Conservation (phyloP, 2,329 filamentous ascomycete species). For the Xylaria polymorpha region DNA sequence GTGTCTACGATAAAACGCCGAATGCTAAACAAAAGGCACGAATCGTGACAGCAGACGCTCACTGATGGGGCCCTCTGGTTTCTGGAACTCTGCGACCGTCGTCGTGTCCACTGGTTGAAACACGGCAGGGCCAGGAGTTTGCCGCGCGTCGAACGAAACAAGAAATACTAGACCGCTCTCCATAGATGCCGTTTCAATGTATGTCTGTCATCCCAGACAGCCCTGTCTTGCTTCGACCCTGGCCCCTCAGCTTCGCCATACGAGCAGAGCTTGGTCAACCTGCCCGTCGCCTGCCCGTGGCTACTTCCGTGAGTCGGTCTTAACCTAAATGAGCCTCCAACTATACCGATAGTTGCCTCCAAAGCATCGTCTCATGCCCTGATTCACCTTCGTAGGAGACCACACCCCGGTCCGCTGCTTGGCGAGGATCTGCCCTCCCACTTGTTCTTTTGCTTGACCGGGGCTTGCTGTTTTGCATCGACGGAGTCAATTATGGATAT, state of each 20-base stretch:
- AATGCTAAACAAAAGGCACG: background rate
- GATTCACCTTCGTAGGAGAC: slow-evolving; percentile 31
- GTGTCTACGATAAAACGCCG: background rate
- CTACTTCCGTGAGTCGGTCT: no score
- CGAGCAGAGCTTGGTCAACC: slow-evolving; percentile 10
- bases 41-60: slow-evolving; percentile 18
- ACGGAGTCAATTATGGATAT: slow-evolving; percentile 47
- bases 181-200: slow-evolving; percentile 37
- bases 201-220: slow-evolving; percentile 34
- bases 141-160: slow-evolving; percentile 40
- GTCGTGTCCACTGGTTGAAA: slow-evolving; percentile 34
- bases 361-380: slow-evolving; percentile 34
- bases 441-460: slow-evolving; percentile 35
- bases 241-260: slow-evolving; percentile 18
- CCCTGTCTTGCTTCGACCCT: slow-evolving; percentile 26
- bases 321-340: slow-evolving; percentile 22
- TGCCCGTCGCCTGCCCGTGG: background rate
- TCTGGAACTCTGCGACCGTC: slow-evolving; percentile 40
- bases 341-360: slow-evolving; percentile 18
- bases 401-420: slow-evolving; percentile 17
- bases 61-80: slow-evolving; percentile 33
- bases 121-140: slow-evolving; percentile 37
- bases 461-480: slow-evolving; percentile 46
- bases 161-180: slow-evolving; percentile 40
- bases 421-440: slow-evolving; percentile 30